These are phyloP conservation scores for Zizania latifolia DNA, from an alignment of 176 grass and related monocot species.

Conservation along the genomic window DNA sequence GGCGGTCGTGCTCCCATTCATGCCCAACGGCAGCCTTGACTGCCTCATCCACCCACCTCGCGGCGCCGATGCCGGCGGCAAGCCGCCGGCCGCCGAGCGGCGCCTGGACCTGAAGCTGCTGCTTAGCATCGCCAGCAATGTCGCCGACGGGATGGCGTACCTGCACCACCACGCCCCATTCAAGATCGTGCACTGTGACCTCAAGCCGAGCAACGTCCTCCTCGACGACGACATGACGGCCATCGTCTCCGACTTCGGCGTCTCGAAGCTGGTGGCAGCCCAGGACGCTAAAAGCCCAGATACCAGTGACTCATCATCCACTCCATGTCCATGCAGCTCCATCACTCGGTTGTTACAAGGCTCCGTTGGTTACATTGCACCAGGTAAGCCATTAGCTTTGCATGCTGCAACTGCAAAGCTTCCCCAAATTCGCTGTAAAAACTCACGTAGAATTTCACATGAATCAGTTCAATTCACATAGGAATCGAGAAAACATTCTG, in stretches of 20 bases:
- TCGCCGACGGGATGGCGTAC: slow-evolving; percentile 68
- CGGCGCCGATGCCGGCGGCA: neutral
- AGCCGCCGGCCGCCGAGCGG: neutral
- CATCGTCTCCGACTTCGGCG: slow-evolving; percentile 67
- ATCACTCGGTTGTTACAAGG: slow-evolving; percentile 64
- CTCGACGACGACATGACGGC: slow-evolving; percentile 55
- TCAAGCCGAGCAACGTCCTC: slow-evolving; percentile 75
- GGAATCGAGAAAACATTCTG: neutral
- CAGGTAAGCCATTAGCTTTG: slow-evolving; percentile 21
- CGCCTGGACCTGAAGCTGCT: slow-evolving; percentile 39
- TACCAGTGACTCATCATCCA: neutral
- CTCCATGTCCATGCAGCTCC: slow-evolving; percentile 40
- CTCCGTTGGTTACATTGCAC: slow-evolving; percentile 66
- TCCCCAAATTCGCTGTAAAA: neutral
- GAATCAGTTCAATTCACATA: neutral
- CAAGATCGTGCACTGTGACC: slow-evolving; percentile 66
- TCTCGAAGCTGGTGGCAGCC: slow-evolving; percentile 29
- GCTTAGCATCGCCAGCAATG: slow-evolving; percentile 47
- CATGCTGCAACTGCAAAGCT: too few relatives aligned
- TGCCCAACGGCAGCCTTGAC: slow-evolving; percentile 73
- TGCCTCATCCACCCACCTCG: slow-evolving; percentile 39
- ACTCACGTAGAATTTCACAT: too few relatives aligned
- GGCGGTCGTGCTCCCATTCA: slow-evolving; percentile 73
- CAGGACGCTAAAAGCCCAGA: slow-evolving; percentile 1
- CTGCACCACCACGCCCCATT: slow-evolving; percentile 67